phyloP scores from a whole-genome alignment of 306 rosid genomes.

The Corylus americana region DNA sequence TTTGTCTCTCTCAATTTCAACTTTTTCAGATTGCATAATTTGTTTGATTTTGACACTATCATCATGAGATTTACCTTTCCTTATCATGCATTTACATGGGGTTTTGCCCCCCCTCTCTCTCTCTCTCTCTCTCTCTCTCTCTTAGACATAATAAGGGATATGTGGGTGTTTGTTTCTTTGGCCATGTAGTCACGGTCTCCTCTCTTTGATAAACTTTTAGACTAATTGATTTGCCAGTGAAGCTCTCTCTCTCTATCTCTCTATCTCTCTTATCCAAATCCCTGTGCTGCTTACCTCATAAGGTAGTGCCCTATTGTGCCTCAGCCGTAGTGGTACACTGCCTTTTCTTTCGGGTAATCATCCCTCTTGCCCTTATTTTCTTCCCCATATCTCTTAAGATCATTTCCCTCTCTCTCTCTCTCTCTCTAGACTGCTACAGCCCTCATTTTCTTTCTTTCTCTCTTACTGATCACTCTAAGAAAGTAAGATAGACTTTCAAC shows the following conservation, averaged over 20 bases:
- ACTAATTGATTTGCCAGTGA: slow-evolving; percentile 42
- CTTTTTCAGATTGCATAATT: slow-evolving; percentile 70
- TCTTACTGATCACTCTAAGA: slow-evolving; percentile 28
- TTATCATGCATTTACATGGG: slow-evolving; percentile 75
- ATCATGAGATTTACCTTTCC: slow-evolving; percentile 90
- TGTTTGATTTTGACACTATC: slow-evolving; percentile 86
- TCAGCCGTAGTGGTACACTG: slow-evolving; percentile 60
- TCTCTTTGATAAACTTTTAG: slow-evolving; percentile 32
- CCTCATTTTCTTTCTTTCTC: slow-evolving; percentile 32
- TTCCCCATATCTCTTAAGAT: slow-evolving; percentile 67
- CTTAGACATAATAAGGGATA: background rate
- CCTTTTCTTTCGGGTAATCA: slow-evolving; percentile 96
- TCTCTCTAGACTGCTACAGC: slow-evolving; percentile 37
- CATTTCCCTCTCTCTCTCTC: slow-evolving; percentile 47
- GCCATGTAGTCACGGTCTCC: slow-evolving; percentile 37
- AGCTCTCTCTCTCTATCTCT: slow-evolving; percentile 10
- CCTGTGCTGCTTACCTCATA: slow-evolving; percentile 78
- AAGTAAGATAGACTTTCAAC: slow-evolving; percentile 52
- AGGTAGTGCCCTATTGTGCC: slow-evolving; percentile 46
- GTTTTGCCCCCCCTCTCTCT: slow-evolving; percentile 30
- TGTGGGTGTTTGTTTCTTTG: slow-evolving; percentile 38
- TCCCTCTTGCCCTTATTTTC: slow-evolving; percentile 71
- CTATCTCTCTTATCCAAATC: slow-evolving; percentile 43
- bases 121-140: slow-evolving; percentile 4
- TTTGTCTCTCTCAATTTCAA: slow-evolving; percentile 45